Evolutionary conservation across 2,329 filamentous ascomycete species (phyloP).

Genomic region (Fusarium coicis): DNA sequence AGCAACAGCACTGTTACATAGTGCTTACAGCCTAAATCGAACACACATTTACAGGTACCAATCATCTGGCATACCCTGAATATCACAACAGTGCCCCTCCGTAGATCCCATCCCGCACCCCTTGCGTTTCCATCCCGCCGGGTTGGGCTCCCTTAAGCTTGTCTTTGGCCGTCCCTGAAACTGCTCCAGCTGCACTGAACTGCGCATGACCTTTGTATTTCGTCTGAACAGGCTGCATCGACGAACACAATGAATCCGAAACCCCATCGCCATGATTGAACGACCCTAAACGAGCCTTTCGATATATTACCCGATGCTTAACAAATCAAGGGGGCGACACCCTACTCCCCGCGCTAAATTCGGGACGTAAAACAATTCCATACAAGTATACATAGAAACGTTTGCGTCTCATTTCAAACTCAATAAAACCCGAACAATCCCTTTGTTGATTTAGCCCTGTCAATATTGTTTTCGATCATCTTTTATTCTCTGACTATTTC

Average conservation of each 20-base stretch:
- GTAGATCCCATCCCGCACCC: not conserved
- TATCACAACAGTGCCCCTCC: not conserved
- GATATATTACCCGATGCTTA: not conserved
- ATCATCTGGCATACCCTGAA: not conserved
- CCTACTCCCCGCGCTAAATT: not conserved
- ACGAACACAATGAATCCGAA: accelerated
- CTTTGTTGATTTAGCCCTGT: not conserved
- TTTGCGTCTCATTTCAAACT: not conserved
- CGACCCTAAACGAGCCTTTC: not conserved
- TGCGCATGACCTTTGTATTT: not conserved
- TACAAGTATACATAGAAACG: not conserved
- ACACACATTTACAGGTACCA: not conserved
- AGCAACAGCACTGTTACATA: not conserved
- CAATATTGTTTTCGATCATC: not conserved
- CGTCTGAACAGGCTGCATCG: not conserved
- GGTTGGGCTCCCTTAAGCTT: not conserved
- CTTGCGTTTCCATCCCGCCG: not conserved
- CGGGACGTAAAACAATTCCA: not conserved
- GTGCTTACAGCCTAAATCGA: not conserved
- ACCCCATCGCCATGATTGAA: not conserved
- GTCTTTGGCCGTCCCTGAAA: not conserved
- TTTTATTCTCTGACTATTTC: not conserved
- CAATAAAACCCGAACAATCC: not conserved
- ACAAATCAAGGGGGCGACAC: not conserved
- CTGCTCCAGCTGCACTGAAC: not conserved